Conservation (phyloP, 2,329 filamentous ascomycete genomes). For the Apiospora koreana region DNA sequence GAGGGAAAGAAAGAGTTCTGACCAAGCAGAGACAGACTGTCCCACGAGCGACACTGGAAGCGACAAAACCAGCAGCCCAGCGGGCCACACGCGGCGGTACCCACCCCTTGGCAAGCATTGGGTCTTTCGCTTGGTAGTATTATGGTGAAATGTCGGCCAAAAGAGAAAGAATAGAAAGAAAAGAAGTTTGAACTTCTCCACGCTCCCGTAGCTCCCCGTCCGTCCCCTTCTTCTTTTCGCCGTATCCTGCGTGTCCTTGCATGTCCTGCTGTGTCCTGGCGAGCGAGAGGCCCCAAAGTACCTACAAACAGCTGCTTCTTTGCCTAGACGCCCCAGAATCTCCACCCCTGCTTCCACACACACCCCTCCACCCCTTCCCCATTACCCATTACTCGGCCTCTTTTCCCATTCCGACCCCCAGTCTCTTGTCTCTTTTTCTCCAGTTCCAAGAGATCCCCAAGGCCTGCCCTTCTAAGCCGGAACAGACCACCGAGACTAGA, state of each 20-base stretch:
- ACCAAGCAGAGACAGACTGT: neutral
- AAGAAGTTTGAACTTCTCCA: constrained; percentile 5
- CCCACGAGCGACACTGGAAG: neutral
- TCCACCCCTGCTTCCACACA: constrained; percentile 2
- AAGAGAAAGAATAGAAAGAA: constrained; percentile 10
- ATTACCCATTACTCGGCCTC: constrained; percentile 15
- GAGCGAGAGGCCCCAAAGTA: neutral
- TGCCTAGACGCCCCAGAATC: constrained; percentile 7
- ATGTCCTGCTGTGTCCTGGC: neutral
- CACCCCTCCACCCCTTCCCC: constrained; percentile 19
- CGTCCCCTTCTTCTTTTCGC: neutral
- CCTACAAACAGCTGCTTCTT: neutral
- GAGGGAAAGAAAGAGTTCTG: neutral
- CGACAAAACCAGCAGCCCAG: neutral
- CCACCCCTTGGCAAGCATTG: constrained; percentile 1
- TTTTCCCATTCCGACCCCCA: constrained; percentile 10
- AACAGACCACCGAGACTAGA: neutral
- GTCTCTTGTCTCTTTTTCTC: constrained; percentile 3
- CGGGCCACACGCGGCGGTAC: constrained; percentile 6
- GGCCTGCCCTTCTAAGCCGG: neutral
- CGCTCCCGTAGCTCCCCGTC: constrained; percentile 7
- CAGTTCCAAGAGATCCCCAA: constrained; percentile 9
- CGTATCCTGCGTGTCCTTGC: too few relatives aligned
- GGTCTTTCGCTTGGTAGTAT: constrained; percentile 6
- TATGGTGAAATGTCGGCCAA: constrained; percentile 8